Evolutionary conservation across 1,284 basidiomycete species (phyloP), one percentile per base, ranked within the genome.

Genomic region (Cutaneotrichosporon arboriforme): DNA sequence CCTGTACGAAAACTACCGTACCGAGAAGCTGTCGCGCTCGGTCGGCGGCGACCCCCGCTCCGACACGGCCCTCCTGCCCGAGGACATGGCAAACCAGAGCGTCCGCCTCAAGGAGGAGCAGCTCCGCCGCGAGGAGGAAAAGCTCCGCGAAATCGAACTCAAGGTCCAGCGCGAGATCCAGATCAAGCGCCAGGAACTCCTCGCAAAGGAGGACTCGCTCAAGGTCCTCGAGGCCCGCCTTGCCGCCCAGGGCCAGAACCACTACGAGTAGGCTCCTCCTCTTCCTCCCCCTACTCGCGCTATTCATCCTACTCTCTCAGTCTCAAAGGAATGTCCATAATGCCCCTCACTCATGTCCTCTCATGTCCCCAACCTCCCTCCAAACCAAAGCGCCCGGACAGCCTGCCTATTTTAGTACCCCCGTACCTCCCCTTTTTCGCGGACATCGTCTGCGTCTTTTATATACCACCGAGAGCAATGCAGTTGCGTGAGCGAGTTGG

Each of bases 81-180:
- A 98, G 73, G 96, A 97, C 70, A 84, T 98, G 64, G 92, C 93
- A 15, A 94, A 87, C 60, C 94, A 97, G 78, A 91, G 87, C 52
- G 92, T 97, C 49, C 87, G 92, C 57, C 84, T 97, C 77, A 97
- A 97, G 80, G 94, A 98, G 79, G 94, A 98, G 75, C 96, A 98
- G 76, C 85, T 99, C 58, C 87, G 93, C 66, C 81, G 90, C 59
- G 96, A 99, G 76, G 92, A 96, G 79, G 92, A 96, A 80, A 94
- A 94, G 85, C 81, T 99, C 61, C 89, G 94, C 65, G 96, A 98
- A 78, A 92, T 97, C 74, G 96, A 99, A 74, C 83, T 97, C 75
- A 92, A 91, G 75, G 92, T 97, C 36, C 94, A 97, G 77, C 85
- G 96, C 57, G 96, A 99, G 81, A 94, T 99, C 77, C 90, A 90